A percentile compares a stretch with the other conserved stretches of the same genome.
These are phyloP conservation scores for Solanum appendiculatum DNA, from an alignment of 257 asterid species.

Conservation along the genomic window DNA sequence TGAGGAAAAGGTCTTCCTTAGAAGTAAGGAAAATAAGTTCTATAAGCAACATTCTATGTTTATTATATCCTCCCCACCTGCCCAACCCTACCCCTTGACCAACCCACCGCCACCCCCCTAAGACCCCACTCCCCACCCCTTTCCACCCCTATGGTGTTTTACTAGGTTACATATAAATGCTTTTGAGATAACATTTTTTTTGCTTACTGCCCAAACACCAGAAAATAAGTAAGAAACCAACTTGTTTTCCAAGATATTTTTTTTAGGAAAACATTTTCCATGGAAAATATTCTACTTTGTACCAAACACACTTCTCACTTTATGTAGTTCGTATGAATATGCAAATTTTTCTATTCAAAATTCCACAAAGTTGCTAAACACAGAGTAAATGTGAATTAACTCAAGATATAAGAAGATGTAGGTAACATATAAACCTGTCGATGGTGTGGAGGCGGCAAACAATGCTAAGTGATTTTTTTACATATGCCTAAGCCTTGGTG, in stretches of 20 bases:
- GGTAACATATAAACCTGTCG: neutral
- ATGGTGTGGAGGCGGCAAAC: neutral
- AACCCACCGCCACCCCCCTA: neutral
- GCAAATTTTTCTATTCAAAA: neutral
- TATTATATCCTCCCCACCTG: neutral
- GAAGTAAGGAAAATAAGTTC: neutral
- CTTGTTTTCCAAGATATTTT: neutral
- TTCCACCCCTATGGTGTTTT: neutral
- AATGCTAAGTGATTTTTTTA: neutral
- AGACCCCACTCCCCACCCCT: neutral
- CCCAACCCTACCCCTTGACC: neutral
- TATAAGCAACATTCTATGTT: neutral
- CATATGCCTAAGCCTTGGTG: neutral
- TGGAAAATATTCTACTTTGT: neutral
- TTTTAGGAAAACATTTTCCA: neutral
- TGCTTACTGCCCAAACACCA: neutral
- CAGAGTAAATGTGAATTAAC: neutral
- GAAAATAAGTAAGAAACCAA: neutral
- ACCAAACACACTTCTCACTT: neutral
- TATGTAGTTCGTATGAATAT: neutral
- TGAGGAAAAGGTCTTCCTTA: neutral
- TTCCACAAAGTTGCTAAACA: neutral
- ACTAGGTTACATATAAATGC: neutral
- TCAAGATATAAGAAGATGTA: neutral
- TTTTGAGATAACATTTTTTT: neutral